phyloP scores from a whole-genome alignment of 2,329 filamentous ascomycete species.

The Diaporthe sp. region DNA sequence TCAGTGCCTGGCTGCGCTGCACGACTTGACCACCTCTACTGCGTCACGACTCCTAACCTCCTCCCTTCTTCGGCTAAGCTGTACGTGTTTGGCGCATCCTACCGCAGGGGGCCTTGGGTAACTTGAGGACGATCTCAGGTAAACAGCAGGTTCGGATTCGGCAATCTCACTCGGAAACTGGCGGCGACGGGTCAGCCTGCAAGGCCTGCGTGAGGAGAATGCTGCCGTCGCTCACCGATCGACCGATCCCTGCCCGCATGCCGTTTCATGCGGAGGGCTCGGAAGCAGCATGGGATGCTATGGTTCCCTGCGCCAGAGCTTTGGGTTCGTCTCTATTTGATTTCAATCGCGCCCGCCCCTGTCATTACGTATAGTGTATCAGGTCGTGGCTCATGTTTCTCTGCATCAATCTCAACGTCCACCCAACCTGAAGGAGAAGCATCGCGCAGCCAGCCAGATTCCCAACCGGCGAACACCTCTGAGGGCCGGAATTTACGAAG shows the following conservation, averaged over 20 bases:
- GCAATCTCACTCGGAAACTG: not conserved
- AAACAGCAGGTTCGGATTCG: not conserved
- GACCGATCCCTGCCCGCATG: constrained; percentile 19
- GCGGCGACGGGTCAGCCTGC: not conserved
- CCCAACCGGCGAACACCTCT: not conserved
- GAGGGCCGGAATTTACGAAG: not conserved
- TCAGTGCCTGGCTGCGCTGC: not conserved
- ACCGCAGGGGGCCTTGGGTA: not conserved
- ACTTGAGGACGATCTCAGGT: not conserved
- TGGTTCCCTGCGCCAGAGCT: constrained; percentile 19
- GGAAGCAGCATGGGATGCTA: constrained; percentile 5
- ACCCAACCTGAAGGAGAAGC: not conserved
- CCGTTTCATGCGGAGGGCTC: constrained; percentile 19
- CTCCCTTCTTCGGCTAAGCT: constrained; percentile 10
- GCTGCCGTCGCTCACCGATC: constrained; percentile 4
- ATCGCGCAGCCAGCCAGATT: not conserved
- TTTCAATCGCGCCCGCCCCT: not conserved
- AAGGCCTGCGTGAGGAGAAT: not conserved
- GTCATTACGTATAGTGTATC: not conserved
- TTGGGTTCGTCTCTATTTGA: constrained; percentile 32
- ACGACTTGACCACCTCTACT: not conserved
- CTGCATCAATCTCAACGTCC: not conserved
- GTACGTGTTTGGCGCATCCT: not conserved
- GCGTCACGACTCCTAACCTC: constrained; percentile 23
- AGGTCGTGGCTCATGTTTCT: not conserved